Conservation (phyloP, 805 yeast genomes). For the Wickerhamomyces hampshirensis region DNA sequence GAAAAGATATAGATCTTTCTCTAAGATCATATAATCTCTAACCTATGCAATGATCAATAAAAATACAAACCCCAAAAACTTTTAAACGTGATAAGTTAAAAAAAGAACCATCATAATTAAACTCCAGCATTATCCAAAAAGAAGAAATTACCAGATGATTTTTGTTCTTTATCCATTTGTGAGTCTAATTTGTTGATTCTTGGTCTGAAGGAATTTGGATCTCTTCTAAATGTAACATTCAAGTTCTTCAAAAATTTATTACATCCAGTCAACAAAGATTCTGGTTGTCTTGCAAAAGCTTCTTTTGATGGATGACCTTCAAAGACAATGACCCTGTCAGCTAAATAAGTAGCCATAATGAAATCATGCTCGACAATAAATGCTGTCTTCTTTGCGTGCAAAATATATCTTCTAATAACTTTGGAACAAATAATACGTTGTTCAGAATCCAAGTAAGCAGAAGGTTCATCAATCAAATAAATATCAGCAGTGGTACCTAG, state of each 20-base stretch:
- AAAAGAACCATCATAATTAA: neutral
- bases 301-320: constrained; percentile 90
- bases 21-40: no score
- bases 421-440: constrained; percentile 99
- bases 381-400: constrained; percentile 98
- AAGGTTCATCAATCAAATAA: constrained; percentile 96
- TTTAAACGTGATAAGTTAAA: no score
- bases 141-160: constrained; percentile 87
- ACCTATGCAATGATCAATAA: no score
- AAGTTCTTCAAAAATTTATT: constrained; percentile 94
- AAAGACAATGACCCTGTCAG: constrained; percentile 97
- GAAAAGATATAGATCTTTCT: no score
- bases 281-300: constrained; percentile 85
- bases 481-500: constrained; percentile 94
- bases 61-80: no score
- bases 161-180: constrained; percentile 99
- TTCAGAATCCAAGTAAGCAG: constrained; percentile 98
- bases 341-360: constrained; percentile 99
- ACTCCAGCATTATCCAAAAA: constrained; percentile 69
- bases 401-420: constrained; percentile 93
- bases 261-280: constrained; percentile 93
- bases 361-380: constrained; percentile 99
- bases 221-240: constrained; percentile 98
- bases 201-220: constrained; percentile 97
- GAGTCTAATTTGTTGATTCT: constrained; percentile 97